Evolutionary conservation across 2,329 filamentous ascomycete species (phyloP), one percentile per base, ranked within the genome.

Genomic region (Apiospora malaysiana): DNA sequence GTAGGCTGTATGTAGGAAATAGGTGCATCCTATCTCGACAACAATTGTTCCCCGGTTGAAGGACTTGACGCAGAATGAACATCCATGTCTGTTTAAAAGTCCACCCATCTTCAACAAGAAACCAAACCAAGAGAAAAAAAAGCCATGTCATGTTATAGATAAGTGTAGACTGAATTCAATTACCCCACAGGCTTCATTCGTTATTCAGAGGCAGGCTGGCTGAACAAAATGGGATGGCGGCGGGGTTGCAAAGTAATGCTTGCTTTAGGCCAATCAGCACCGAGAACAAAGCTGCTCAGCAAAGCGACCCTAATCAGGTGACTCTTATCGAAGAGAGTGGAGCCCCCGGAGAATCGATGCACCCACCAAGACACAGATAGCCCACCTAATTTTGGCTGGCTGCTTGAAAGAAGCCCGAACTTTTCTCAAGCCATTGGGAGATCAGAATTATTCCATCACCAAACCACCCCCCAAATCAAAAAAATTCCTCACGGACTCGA

Each of bases 401-500:
- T 63, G 56, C 56, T 63, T 63, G 56, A 63, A 63, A 63, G 65
- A 67, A n/a, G 65, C 65, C 42, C 40, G 67, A 68, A 37, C 67
- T 68, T 45, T 67, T 67, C 65, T 45, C 40, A 67, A 67, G 23
- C 25, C 65, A 43, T 42, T 59, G n/a, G 65, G 65, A 68, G 66
- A 66, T 51, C 66, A 47, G 68, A 43, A 47, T 25, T 69, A 67
- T 43, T 42, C 43, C 45, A 66, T 66, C 68, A 67, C 59, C 47
- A 70, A 68, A 27, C 49, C 51, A 37, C 49, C 45, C 68, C 67
- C 43, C 23, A 23, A 47, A 45, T 68, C 59, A 69, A 68, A 70
- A 70, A 40, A 68, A 25, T 49, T 68, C 45, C 81, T 79, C 80
- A 81, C 89, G 93, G 92, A 97, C 94, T 94, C 89, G 94, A 96